A percentile compares a stretch with the other conserved stretches of the same genome.
Evolutionary conservation across 2,329 filamentous ascomycete species (phyloP).

Genomic region (Botryotinia convoluta): DNA sequence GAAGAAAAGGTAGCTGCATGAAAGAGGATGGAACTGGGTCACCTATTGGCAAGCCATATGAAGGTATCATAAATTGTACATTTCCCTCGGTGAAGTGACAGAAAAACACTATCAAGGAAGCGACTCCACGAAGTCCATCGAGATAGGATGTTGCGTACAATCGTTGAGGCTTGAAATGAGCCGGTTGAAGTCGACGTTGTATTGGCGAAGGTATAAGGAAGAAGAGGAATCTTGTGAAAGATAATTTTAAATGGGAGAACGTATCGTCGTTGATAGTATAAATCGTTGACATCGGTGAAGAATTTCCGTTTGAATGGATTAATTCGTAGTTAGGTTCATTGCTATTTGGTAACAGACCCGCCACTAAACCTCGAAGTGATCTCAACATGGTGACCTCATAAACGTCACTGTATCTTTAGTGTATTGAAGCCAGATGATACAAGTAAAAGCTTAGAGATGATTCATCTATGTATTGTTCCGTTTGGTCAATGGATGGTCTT

Average conservation of each 20-base stretch:
- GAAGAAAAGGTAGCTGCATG: conserved; percentile 47
- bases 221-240: conserved; percentile 13
- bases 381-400: conserved; percentile 12
- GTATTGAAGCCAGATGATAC: background rate
- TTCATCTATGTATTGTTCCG: background rate
- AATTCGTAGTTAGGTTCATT: conserved; percentile 17
- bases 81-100: conserved; percentile 46
- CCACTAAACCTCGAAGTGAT: conserved; percentile 15
- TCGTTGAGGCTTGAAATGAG: conserved; percentile 28
- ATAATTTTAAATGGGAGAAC: background rate
- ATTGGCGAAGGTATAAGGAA: conserved; percentile 37
- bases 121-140: conserved; percentile 49
- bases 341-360: background rate
- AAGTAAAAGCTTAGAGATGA: too few relatives aligned
- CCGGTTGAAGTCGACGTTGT: conserved; percentile 36
- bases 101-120: conserved; percentile 49
- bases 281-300: background rate
- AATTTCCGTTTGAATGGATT: background rate
- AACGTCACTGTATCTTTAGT: background rate
- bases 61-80: conserved; percentile 39
- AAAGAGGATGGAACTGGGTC: conserved; percentile 40
- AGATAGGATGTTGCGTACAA: conserved; percentile 44
- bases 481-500: background rate
- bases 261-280: conserved; percentile 9
- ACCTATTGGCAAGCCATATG: conserved; percentile 34